Conservation (phyloP, 2,329 filamentous ascomycete genomes). For the Alternaria metachromatica region DNA sequence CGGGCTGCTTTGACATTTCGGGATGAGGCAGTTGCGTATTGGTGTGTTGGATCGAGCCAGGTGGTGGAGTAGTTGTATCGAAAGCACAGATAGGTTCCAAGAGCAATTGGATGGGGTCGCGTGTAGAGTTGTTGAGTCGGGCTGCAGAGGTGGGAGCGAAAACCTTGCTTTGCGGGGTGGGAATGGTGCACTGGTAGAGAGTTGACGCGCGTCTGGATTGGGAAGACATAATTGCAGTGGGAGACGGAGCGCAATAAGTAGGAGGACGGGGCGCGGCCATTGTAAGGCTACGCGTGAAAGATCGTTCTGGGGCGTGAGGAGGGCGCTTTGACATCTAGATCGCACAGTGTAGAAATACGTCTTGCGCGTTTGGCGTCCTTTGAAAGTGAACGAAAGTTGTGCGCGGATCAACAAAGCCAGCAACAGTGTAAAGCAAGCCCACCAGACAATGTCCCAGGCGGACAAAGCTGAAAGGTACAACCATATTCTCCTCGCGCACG, state of each 20-base stretch:
- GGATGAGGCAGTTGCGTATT: background rate
- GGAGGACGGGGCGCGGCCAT: background rate
- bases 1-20: slow-evolving; percentile 13
- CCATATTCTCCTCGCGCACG: background rate
- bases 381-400: background rate
- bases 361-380: slow-evolving; percentile 2
- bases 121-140: background rate
- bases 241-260: slow-evolving; percentile 3
- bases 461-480: slow-evolving; percentile 13
- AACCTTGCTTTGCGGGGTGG: background rate
- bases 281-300: slow-evolving; percentile 4
- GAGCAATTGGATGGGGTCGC: background rate
- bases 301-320: background rate
- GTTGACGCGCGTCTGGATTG: background rate
- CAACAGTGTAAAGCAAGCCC: slow-evolving; percentile 1
- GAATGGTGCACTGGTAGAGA: background rate
- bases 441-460: slow-evolving; percentile 3
- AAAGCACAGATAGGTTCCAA: background rate
- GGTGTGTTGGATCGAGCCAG: background rate
- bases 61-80: background rate
- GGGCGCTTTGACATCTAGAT: slow-evolving; percentile 6
- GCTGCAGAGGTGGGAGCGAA: background rate
- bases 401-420: slow-evolving; percentile 3
- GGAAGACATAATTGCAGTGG: background rate
- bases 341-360: slow-evolving; percentile 2